Percentiles rank a stretch among this genome's conserved stretches.
Conservation (phyloP, 345 rosid species). For the Citrus australasica region DNA sequence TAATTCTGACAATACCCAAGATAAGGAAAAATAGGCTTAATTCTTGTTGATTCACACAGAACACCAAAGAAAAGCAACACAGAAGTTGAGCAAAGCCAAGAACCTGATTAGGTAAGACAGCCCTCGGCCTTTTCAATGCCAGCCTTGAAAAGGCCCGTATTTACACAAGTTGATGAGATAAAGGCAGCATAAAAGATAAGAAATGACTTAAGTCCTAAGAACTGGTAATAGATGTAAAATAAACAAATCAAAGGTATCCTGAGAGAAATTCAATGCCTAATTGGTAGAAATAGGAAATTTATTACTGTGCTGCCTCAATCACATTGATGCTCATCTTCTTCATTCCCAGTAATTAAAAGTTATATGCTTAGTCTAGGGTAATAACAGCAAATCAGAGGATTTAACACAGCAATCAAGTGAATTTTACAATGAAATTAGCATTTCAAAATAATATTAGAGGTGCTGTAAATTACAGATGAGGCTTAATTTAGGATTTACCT, state of each 20-base stretch:
- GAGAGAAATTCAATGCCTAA: neutral
- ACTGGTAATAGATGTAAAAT: neutral
- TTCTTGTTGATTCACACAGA: neutral
- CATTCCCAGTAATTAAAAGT: neutral
- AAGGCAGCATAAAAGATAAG: neutral
- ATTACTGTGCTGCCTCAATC: neutral
- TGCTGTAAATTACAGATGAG: neutral
- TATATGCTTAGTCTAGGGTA: neutral
- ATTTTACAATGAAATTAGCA: neutral
- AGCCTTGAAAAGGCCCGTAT: neutral
- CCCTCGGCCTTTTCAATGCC: neutral
- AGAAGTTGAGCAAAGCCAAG: neutral
- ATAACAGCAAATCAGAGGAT: neutral
- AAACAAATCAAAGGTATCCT: neutral
- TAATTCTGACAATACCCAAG: neutral
- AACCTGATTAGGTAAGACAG: neutral
- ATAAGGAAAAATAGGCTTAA: neutral
- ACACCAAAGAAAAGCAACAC: neutral
- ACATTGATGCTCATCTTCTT: neutral
- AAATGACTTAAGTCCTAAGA: neutral
- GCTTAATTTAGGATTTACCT: conserved; percentile 34
- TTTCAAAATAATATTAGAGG: neutral
- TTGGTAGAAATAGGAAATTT: neutral
- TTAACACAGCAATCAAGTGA: neutral
- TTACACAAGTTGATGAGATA: neutral